Base-by-base conservation (phyloP, 176 grass and related monocot genomes). In the Carex myosuroides region DNA sequence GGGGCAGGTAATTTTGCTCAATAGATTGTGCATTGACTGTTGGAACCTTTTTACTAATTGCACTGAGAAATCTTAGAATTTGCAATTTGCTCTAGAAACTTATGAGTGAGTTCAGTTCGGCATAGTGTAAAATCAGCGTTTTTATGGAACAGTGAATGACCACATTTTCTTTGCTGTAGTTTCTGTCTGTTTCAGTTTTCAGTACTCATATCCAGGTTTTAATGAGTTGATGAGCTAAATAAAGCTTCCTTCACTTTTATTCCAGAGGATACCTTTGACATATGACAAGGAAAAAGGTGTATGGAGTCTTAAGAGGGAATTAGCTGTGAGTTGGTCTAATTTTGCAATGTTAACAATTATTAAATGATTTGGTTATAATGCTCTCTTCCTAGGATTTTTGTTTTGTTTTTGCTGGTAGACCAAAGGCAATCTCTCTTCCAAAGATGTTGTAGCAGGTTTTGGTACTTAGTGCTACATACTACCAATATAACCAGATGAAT, bases 271-370 rank as follows among this genome's bases (percentile, higher is more conserved):
- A 22, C 94, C 91, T 80, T 84, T 97, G 79, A 70, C 74, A 70
- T 94, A 86, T 68, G 57, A 97, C 79, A 48, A 86, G 22, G 90
- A 90, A 67, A 86, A 88, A 87, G 75, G 88, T 62, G 61, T 79
- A 84, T 97, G 94, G 94, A 86, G 87, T 94, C 86, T 94, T 60
- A 88, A 90, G 87, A 97, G 75, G 73, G 88, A 94, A 52, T 84
- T 99, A 79, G 84, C 93, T 85, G 96, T 99, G 84, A 95, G 93
- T 94, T 78, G 18, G 52, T 33, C 56, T 56, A 13, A 73, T 17
- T 76, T 56, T 56, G 68, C 3, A 78, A 3, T 14, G 13, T 56
- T 33, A 78, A 74, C 22, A 26, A 52, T 81, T 87, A 26, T 24
- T 81, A 30, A 53, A 52, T 54, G 61, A 48, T 30, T 61, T 16